Base-by-base conservation (phyloP, 257 asterid genomes). In the Nicotiana benthamiana region DNA sequence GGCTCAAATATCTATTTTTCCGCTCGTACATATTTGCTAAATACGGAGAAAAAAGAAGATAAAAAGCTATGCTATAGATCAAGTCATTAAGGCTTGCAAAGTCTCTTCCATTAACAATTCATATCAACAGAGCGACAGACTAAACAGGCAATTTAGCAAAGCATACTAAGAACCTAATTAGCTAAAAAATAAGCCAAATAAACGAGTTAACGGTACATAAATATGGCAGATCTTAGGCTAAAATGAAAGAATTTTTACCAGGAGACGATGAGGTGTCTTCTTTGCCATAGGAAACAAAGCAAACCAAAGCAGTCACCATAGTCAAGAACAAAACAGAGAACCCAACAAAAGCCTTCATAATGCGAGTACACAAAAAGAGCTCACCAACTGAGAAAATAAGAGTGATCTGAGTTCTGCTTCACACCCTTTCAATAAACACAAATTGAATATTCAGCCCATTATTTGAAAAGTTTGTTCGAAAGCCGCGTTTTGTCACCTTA, bases 281-380 rank as follows among this genome's bases (percentile, higher is more conserved):
- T 24, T 80, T 78, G 85, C 80, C 62, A 30, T 68, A 80, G 20
- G 17, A 81, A 65, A 74, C 85, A 83, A 87, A 83, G 84, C 86
- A 86, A 53, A 87, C 4, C 56, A 80, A 80, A 83, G 79, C 85
- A 2, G 84, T 43, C 79, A 81, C 78, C 72, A 82, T 68, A 79
- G 85, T 64, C 82, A 87, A 82, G 67, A 92, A 75, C 85, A 89
- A 60, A 82, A 89, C 75, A 79, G 83, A 86, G 72, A 84, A 28
- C 51, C 90, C 88, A 82, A 90, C 88, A 83, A 87, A 86, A 79
- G 32, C 79, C 89, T 85, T 90, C 97, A 91, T 92, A 70, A 26
- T 81, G 64, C 56, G 52, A 36, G 46, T 15, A 36, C 27, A 53
- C 48, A 40, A 40, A 40, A 82, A 46, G 51, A 48, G 24, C 54